phyloP scores from a whole-genome alignment of 2,329 filamentous ascomycete species.

The Scopulariopsis brevicaulis region DNA sequence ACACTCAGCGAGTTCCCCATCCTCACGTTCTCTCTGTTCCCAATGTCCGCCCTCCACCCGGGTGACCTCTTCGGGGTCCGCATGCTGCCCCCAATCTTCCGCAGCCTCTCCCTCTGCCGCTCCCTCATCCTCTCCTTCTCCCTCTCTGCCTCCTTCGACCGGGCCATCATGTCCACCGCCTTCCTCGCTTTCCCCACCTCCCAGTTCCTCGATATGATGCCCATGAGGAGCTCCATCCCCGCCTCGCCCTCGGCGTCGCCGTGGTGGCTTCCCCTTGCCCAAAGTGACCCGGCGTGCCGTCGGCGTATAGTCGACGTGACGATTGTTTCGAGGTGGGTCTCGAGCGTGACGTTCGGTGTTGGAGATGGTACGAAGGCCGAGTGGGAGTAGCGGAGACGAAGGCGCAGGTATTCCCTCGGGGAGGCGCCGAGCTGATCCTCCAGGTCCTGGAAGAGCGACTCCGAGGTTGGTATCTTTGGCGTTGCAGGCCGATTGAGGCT shows the following conservation, averaged over 20 bases:
- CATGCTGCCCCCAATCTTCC: background rate
- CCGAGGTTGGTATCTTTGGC: constrained; percentile 29
- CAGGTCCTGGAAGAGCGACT: constrained; percentile 46
- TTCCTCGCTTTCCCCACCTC: background rate
- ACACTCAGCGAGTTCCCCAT: constrained; percentile 1
- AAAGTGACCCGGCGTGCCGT: constrained; percentile 34
- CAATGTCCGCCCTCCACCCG: background rate
- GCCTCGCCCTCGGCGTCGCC: constrained; percentile 24
- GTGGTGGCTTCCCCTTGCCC: constrained; percentile 30
- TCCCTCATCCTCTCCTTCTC: background rate
- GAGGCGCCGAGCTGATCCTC: constrained; percentile 42
- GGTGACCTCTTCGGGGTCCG: background rate
- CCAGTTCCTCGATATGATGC: constrained; percentile 7
- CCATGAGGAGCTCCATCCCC: constrained; percentile 19
- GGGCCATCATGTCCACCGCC: constrained; percentile 4
- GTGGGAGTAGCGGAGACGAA: constrained; percentile 42
- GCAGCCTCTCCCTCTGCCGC: background rate
- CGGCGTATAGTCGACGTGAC: constrained; percentile 37
- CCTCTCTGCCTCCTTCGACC: background rate
- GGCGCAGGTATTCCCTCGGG: constrained; percentile 34
- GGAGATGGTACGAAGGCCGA: constrained; percentile 35
- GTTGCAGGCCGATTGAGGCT: constrained; percentile 5
- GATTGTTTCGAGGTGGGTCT: constrained; percentile 40
- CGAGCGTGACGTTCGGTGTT: constrained; percentile 12
- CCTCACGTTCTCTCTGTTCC: background rate